Conservation (phyloP, 306 rosid genomes). For the Rosa rugosa region DNA sequence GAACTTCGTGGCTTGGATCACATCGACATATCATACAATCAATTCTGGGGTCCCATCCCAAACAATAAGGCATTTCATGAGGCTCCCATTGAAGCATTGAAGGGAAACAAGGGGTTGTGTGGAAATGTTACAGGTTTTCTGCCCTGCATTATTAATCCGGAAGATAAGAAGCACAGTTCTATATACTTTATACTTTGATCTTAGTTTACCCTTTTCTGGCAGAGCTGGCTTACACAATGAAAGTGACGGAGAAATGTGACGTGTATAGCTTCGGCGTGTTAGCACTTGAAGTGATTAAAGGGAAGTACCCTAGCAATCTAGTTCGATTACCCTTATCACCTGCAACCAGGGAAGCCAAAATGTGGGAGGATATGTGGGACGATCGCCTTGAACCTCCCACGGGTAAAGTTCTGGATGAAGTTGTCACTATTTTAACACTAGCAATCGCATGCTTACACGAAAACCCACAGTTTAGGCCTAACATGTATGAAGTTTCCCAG, state of each 20-base stretch:
- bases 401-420: conserved; percentile 10
- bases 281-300: conserved; percentile 26
- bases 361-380: conserved; percentile 24
- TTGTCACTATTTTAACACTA: conserved; percentile 16
- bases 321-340: conserved; percentile 13
- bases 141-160: conserved; percentile 6
- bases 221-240: conserved; percentile 42
- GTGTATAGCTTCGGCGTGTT: conserved; percentile 36
- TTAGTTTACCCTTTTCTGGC: background rate
- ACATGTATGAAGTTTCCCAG: conserved; percentile 25
- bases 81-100: conserved; percentile 11
- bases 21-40: conserved; percentile 29
- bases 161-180: background rate
- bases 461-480: conserved; percentile 25
- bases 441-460: conserved; percentile 23
- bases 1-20: conserved; percentile 10
- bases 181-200: background rate
- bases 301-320: conserved; percentile 30
- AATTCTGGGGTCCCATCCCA: conserved; percentile 30
- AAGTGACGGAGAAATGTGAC: conserved; percentile 30
- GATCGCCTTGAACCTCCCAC: conserved; percentile 25
- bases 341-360: background rate
- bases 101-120: conserved; percentile 36
- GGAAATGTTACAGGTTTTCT: conserved; percentile 24
- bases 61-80: conserved; percentile 22